phyloP scores from a whole-genome alignment of 2,329 filamentous ascomycete genomes.

The Aspergillus brasiliensis region DNA sequence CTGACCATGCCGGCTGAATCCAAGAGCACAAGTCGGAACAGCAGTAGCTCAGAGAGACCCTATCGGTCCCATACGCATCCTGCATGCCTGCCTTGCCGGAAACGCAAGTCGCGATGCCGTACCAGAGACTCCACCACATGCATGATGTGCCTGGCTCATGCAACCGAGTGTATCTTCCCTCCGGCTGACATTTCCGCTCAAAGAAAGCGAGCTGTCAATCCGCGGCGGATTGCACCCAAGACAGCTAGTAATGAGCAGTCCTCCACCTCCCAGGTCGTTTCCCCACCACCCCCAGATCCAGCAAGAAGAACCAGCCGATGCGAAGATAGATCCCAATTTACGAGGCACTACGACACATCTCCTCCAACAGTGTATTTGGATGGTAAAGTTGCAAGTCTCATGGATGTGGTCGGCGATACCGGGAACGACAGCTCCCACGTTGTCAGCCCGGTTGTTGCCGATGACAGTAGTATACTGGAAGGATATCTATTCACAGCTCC shows the following conservation, averaged over 20 bases:
- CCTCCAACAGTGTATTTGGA: background rate
- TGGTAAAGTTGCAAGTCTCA: slow-evolving; percentile 11
- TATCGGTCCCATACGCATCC: slow-evolving; percentile 59
- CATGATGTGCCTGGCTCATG: slow-evolving; percentile 54
- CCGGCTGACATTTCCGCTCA: slow-evolving; percentile 15
- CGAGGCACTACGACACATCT: background rate
- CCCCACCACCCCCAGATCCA: background rate
- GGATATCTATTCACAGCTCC: slow-evolving; percentile 50
- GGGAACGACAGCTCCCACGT: slow-evolving; percentile 51
- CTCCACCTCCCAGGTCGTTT: background rate
- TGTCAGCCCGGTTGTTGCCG: slow-evolving; percentile 55
- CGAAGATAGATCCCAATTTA: background rate
- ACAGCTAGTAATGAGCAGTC: background rate
- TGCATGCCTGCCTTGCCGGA: slow-evolving; percentile 56
- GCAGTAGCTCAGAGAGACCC: slow-evolving; percentile 39
- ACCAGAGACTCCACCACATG: slow-evolving; percentile 49
- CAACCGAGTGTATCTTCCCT: slow-evolving; percentile 53
- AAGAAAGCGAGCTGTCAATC: background rate
- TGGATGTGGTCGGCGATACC: slow-evolving; percentile 23
- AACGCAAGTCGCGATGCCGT: slow-evolving; percentile 58
- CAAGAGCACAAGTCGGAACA: slow-evolving; percentile 1
- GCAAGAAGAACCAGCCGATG: no score
- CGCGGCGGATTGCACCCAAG: slow-evolving; percentile 1
- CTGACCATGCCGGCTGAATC: background rate
- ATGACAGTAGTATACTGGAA: slow-evolving; percentile 57